These are phyloP conservation scores for Jaltomata sinuosa DNA, from an alignment of 257 asterid genomes.

Conservation along the genomic window DNA sequence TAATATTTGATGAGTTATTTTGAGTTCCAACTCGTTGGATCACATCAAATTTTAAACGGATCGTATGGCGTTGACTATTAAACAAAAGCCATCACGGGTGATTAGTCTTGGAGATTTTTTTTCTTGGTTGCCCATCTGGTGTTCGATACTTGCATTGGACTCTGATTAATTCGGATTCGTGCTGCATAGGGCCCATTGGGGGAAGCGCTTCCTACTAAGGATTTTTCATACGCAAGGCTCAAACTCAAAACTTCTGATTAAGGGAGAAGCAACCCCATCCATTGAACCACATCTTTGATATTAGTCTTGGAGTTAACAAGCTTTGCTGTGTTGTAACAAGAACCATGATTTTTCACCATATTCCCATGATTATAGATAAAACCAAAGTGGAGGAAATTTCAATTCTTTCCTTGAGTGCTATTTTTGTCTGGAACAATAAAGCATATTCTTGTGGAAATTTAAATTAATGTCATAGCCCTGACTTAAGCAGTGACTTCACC, in stretches of 20 bases:
- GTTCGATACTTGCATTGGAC: too few species aligned
- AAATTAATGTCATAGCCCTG: neutral
- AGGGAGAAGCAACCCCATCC: too few species aligned
- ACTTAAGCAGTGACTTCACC: slow-evolving; percentile 18
- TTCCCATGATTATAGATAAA: neutral
- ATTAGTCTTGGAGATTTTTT: neutral
- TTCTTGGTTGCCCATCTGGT: too few species aligned
- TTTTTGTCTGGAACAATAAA: slow-evolving; percentile 5
- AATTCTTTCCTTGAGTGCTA: neutral
- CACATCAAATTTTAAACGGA: neutral
- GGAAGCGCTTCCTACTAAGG: too few species aligned
- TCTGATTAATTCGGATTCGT: too few species aligned
- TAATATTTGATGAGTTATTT: neutral
- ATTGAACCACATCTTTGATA: too few species aligned
- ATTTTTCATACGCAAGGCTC: too few species aligned
- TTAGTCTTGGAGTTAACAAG: neutral
- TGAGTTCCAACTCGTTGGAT: neutral
- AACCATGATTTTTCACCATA: neutral
- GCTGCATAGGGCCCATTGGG: too few species aligned
- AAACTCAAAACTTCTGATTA: too few species aligned
- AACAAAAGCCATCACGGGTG: neutral
- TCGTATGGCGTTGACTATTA: neutral
- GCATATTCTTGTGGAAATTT: neutral
- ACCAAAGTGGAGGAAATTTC: neutral
- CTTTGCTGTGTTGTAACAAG: neutral